Evolutionary conservation across 495 filamentous ascomycete genomes (phyloP).

Genomic region (Staphylotrichum longicolle): DNA sequence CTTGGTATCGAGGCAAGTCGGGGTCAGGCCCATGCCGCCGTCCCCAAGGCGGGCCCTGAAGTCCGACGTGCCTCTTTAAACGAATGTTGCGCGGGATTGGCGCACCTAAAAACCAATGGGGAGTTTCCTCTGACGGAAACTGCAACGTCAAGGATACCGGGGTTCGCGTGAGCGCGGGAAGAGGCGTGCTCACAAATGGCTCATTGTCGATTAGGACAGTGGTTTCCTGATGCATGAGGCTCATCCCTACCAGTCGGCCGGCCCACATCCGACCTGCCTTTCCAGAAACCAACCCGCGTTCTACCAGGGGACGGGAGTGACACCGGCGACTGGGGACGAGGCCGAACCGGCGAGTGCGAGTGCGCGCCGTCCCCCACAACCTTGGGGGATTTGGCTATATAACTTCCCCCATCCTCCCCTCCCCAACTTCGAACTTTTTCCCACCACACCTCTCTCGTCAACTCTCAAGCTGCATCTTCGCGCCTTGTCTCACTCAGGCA

Average conservation of each 20-base stretch:
- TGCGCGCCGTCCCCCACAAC: neutral
- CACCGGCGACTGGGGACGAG: constrained; percentile 8
- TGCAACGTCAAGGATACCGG: constrained; percentile 14
- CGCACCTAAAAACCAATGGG: neutral
- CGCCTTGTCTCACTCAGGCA: neutral
- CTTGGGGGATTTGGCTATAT: constrained; percentile 1
- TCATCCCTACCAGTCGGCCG: constrained; percentile 4
- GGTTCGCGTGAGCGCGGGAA: constrained; percentile 4
- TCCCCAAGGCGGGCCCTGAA: neutral
- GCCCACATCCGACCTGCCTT: constrained; percentile 13
- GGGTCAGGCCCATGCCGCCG: neutral
- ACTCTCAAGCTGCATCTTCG: neutral
- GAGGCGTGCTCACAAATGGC: constrained; percentile 18
- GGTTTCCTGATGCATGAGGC: neutral
- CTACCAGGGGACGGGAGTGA: neutral
- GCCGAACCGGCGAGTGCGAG: constrained; percentile 1
- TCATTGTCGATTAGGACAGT: constrained; percentile 15
- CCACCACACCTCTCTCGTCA: neutral
- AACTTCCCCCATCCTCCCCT: constrained; percentile 8
- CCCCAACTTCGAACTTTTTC: neutral
- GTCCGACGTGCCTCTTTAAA: constrained; percentile 2
- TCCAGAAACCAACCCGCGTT: constrained; percentile 11
- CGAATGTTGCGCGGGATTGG: constrained; percentile 3
- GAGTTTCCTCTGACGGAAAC: neutral
- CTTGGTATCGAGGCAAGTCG: neutral